Conservation (phyloP, 139 green algal genomes). For the Haematococcus lacustris region DNA sequence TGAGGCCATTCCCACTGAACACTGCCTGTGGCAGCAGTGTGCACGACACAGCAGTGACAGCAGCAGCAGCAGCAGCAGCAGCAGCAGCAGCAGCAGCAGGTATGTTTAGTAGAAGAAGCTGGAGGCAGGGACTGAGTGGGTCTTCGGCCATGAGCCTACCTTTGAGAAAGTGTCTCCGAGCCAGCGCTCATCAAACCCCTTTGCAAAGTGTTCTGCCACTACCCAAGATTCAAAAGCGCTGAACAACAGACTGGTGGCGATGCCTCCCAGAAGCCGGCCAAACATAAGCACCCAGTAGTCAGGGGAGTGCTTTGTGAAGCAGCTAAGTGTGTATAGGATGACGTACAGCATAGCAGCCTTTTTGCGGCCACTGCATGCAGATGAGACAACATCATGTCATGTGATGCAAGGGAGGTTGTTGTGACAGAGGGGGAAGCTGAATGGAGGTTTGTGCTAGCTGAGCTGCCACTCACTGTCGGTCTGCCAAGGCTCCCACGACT, state of each 20-base stretch:
- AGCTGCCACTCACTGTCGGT: constrained; percentile 54
- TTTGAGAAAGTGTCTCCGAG: constrained; percentile 77
- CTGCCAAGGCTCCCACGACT: constrained; percentile 85
- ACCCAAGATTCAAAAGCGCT: constrained; percentile 95
- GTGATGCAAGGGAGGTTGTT: no score
- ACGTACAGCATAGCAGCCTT: constrained; percentile 83
- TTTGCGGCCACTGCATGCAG: constrained; percentile 75
- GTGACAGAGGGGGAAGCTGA: neutral
- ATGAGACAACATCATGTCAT: neutral
- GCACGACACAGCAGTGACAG: neutral
- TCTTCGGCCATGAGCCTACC: no score
- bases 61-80: no score
- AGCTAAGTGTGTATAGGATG: constrained; percentile 76
- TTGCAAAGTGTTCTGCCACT: constrained; percentile 80
- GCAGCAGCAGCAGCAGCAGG: constrained; percentile 4
- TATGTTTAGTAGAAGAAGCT: neutral
- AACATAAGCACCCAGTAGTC: constrained; percentile 84
- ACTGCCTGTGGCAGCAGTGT: constrained; percentile 61
- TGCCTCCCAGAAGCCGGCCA: constrained; percentile 88
- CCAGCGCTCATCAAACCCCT: constrained; percentile 72
- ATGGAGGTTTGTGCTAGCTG: neutral
- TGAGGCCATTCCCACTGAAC: constrained; percentile 93
- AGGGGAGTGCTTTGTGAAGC: constrained; percentile 92
- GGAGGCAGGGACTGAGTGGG: neutral
- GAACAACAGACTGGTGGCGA: constrained; percentile 96